Base-by-base conservation (phyloP, 2,329 filamentous ascomycete species). In the Pseudocercospora fuligena region DNA sequence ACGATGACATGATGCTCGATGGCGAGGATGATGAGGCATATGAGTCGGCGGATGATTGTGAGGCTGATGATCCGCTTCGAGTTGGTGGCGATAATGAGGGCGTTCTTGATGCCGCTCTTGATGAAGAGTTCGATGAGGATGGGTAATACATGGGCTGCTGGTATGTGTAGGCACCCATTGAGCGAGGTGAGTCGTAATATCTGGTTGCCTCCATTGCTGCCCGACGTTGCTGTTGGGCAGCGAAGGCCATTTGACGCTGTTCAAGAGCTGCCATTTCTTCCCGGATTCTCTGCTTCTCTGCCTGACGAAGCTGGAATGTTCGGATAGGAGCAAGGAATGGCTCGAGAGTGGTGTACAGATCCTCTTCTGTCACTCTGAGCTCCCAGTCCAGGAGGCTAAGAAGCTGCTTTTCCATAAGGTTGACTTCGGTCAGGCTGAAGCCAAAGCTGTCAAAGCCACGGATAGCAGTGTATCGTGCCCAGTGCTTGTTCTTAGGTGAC, bases 401-500 rank as follows among this genome's bases (percentile, higher is more conserved):
- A 31, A 99, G 87, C 82, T 99, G 95, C 87, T 97, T 96, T 87
- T 99, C 95, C 95, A 99, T 99, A 69, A 98, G 86, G 84, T 99
- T 99, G 75, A 99, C 95, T 82, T 99, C 95, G 40, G 92, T 95
- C 73, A 94, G 87, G 75, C 90, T 94, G 85, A 99, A 98, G 74
- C 93, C 92, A 76, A 98, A 99, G 76, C 85, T 88, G 11, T 89
- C 88, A 79, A 85, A 90, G 62, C 87, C 88, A 69, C 85, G 86
- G 73, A 97, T 90, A 75, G 90, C 83, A 67, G 91, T 97, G 85
- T 98, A 99, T 75, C 89, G 90, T 71, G 95, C 94, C 95, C 95
- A 99, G 86, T 99, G 95, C 89, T 98, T 98, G 88, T 99, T 99
- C 89, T 98, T 98, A 70, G 95, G 95, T 12, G 93, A 97, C 68